These are phyloP conservation scores for Aspergillus fructus DNA, from an alignment of 2,329 filamentous ascomycete genomes.

Conservation along the genomic window DNA sequence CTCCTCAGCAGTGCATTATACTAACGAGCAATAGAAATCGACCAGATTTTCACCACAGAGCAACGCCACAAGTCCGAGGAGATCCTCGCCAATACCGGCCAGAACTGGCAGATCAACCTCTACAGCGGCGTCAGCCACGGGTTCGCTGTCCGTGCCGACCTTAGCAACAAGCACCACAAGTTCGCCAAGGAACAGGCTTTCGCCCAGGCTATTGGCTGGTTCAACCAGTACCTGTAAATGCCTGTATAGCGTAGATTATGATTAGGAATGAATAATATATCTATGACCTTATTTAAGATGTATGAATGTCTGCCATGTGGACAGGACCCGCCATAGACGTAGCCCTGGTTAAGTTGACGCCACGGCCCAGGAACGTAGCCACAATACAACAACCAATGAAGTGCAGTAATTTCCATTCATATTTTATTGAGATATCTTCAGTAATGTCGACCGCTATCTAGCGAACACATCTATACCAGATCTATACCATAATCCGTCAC, in stretches of 20 bases:
- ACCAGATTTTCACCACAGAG: constrained; percentile 64
- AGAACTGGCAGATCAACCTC: constrained; percentile 74
- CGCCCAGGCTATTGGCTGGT: constrained; percentile 74
- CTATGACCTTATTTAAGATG: neutral
- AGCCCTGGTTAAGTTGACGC: no score
- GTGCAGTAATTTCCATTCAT: no score
- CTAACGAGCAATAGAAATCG: constrained; percentile 50
- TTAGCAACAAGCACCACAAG: constrained; percentile 55
- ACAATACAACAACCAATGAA: no score
- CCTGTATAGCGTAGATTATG: neutral
- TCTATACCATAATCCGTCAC: no score
- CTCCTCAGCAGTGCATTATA: neutral
- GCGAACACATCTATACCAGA: no score
- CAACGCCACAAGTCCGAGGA: constrained; percentile 65
- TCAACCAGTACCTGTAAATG: constrained; percentile 60
- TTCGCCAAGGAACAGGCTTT: constrained; percentile 83
- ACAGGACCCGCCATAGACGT: no score
- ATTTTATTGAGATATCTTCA: no score
- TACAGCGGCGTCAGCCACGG: constrained; percentile 72
- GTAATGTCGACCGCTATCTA: no score
- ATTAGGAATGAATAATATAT: neutral
- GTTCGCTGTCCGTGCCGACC: constrained; percentile 69
- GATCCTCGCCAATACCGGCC: constrained; percentile 57
- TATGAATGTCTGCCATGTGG: no score
- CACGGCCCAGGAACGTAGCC: no score